Conservation (phyloP, 805 yeast genomes). For the Torulaspora indica region DNA sequence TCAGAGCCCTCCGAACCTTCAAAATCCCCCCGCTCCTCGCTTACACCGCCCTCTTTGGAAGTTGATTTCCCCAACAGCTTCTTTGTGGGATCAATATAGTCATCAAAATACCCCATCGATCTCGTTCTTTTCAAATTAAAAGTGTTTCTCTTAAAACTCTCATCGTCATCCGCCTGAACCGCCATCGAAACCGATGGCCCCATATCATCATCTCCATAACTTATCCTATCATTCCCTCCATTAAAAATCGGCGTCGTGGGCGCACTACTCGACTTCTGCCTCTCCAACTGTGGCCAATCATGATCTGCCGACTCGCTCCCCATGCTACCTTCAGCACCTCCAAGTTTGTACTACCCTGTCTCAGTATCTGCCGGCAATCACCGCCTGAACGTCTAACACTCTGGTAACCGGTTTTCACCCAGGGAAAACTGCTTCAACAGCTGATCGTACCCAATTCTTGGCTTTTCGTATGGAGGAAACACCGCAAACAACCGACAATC, state of each 20-base stretch:
- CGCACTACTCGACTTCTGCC: constrained; percentile 7
- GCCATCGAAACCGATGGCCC: constrained; percentile 45
- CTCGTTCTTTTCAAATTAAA: constrained; percentile 76
- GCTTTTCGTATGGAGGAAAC: background rate
- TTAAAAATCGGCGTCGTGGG: constrained; percentile 4
- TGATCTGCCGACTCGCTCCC: constrained; percentile 26
- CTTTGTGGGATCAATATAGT: constrained; percentile 50
- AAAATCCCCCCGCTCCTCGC: constrained; percentile 14
- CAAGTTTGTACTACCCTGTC: background rate
- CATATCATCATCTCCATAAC: constrained; percentile 30
- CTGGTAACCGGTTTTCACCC: background rate
- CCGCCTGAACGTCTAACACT: background rate
- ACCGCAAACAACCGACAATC: background rate
- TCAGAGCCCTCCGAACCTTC: constrained; percentile 13
- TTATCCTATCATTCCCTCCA: constrained; percentile 5
- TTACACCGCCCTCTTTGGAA: constrained; percentile 24
- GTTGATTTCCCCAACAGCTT: constrained; percentile 32
- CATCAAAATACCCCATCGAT: constrained; percentile 75
- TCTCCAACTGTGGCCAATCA: constrained; percentile 5
- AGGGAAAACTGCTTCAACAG: background rate
- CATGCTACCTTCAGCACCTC: constrained; percentile 17
- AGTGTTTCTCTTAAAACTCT: constrained; percentile 63
- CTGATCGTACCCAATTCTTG: background rate
- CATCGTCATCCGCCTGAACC: constrained; percentile 66
- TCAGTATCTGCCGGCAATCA: background rate